Evolutionary conservation across 441 rosid species (phyloP), one percentile per base, ranked within the genome.

Genomic region (Aleurites moluccanus): DNA sequence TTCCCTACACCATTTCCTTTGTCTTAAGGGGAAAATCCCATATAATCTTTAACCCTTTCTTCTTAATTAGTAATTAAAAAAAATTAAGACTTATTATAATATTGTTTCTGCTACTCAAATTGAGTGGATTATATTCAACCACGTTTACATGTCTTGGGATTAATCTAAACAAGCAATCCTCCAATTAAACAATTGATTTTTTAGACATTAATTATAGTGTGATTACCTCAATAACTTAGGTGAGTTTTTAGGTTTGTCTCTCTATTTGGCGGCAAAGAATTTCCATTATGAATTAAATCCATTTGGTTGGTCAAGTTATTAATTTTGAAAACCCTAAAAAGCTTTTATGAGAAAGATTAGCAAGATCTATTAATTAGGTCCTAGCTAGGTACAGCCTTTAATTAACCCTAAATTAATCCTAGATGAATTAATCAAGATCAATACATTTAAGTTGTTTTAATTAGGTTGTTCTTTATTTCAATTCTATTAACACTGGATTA

Each of bases 51-150:
- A 52, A 33, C 21, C 44, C 16, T 74, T 72, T 78, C 27, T 64
- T 53, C 35, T 65, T 72, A 27, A 13, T 8, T 57, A 56, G 23
- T 23, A 72, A 50, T 8, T 67, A 28, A 61, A 38, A 38, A 38
- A 5, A 38, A 38, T 38, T 33, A 23, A 57, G 10, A 30, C n/a
- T 64, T 70, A 60, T 27, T 33, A 62, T 62, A 73, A 64, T 72
- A 27, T 47, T 27, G 3, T 65, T 70, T 53, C 52, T 64, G 66
- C 21, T 28, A 16, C 20, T 30, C 53, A 40, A 73, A 79, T 62
- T 65, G 20, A 72, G 84, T 76, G 85, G 87, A 55, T 72, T 64
- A 71, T n/a, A 72, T 77, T 59, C 9, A 60, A 66, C 33, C 77
- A 74, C 80, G 79, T 80, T 27, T 63, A 57, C 86, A 73, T 73